phyloP scores from a whole-genome alignment of 331 rosid species.

The Pyrus hybrid region DNA sequence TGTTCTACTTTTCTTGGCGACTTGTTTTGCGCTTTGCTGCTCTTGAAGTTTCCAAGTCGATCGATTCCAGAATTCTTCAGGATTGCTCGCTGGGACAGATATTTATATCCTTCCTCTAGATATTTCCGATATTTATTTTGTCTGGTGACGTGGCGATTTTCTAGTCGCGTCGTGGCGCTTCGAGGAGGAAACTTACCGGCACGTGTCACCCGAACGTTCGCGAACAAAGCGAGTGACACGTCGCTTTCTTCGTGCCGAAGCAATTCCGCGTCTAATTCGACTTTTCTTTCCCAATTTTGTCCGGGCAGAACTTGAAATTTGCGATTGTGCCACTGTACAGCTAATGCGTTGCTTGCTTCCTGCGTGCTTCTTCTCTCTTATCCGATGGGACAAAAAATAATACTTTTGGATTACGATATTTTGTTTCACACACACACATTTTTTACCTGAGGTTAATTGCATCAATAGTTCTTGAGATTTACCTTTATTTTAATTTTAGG shows the following conservation, averaged over 20 bases:
- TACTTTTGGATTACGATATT: too few relatives aligned
- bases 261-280: too few relatives aligned
- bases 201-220: too few relatives aligned
- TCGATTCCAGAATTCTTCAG: conserved; percentile 17
- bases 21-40: too few relatives aligned
- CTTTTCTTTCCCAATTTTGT: too few relatives aligned
- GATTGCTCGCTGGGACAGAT: not conserved
- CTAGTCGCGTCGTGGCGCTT: conserved; percentile 27
- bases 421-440: too few relatives aligned
- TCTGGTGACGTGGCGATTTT: conserved; percentile 46
- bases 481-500: too few relatives aligned
- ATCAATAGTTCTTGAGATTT: too few relatives aligned
- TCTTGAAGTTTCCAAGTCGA: not conserved
- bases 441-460: too few relatives aligned
- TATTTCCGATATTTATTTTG: conserved; percentile 24
- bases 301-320: not conserved
- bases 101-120: conserved; percentile 85
- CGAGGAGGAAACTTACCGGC: not conserved
- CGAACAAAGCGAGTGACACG: too few relatives aligned
- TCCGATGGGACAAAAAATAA: not conserved
- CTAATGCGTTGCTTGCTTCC: not conserved
- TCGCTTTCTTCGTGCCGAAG: too few relatives aligned
- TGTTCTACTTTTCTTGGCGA: too few relatives aligned
- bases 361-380: not conserved
- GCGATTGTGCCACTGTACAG: not conserved